Evolutionary conservation across 2,329 filamentous ascomycete genomes (phyloP).

Genomic region (Colletotrichum acutatum): DNA sequence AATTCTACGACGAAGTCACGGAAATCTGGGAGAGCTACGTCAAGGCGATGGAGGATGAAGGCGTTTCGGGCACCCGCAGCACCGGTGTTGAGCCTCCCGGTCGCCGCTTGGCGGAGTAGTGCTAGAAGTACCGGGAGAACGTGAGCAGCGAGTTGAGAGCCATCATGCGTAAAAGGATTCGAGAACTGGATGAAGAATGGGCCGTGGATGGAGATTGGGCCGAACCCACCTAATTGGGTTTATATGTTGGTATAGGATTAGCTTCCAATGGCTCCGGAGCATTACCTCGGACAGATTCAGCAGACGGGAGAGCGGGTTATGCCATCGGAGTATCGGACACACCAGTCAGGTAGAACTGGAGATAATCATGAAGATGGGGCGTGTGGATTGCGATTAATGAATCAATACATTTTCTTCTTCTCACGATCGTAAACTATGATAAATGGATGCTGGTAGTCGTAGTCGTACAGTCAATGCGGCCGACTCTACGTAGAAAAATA

Average conservation of each 20-base stretch:
- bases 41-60: conserved; percentile 84
- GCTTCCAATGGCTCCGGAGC: conserved; percentile 8
- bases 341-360: conserved; percentile 11
- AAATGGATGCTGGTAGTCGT: background rate
- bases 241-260: conserved; percentile 15
- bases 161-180: background rate
- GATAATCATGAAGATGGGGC: background rate
- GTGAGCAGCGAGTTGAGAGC: background rate
- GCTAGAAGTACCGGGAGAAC: background rate
- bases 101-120: conserved; percentile 28
- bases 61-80: conserved; percentile 40
- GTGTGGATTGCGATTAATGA: background rate
- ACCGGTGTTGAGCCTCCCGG: conserved; percentile 33
- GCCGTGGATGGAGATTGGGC: background rate
- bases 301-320: background rate
- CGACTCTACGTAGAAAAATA: background rate
- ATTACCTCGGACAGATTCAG: background rate
- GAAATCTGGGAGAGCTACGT: conserved; percentile 91
- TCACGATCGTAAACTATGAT: background rate
- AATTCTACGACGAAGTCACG: conserved; percentile 84
- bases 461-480: no score
- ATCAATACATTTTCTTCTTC: conserved; percentile 1
- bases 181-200: background rate
- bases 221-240: background rate
- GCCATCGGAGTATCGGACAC: background rate